Evolutionary conservation across 225 moss, liverwort and hornwort genomes (phyloP), one percentile per base, ranked within the genome.

Genomic region (Sphagnum tenellum): DNA sequence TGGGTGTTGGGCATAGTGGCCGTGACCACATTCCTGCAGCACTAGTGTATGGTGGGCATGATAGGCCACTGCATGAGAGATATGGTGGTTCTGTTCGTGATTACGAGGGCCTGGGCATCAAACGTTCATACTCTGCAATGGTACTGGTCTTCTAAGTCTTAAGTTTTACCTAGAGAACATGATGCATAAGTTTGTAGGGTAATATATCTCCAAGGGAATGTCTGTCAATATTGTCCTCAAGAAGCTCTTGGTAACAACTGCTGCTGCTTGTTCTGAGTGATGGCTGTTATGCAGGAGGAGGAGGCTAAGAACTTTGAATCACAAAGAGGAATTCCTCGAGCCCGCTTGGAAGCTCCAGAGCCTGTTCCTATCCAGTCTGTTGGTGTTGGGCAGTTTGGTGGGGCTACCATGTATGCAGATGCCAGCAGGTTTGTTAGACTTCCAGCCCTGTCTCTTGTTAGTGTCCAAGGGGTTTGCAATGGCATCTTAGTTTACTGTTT

Each of bases 301-400:
- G 83, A 80, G 68, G 72, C 75, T 66, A 73, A 77, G 61, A 77
- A 77, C 67, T 54, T 72, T 67, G 83, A 83, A 67, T 67, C 66
- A 5, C 64, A 77, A 66, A 80, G 83, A 75, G 75, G 74, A 29
- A 72, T 83, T 73, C 75, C 79, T 53, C 79, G 83, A 64, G 79
- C 80, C 51, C 83, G 83, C 65, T 72, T 83, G 70, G 83, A 83
- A 70, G 61, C 70, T 71, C 66, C 80, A 44, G 83, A 83, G 64
- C 74, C 72, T 61, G 60, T 75, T 63, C 56, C 83, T 73, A 73
- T 75, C 50, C 77, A 77, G 63, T 79, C 77, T 55, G 79, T 70
- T 57, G 72, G 66, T 55, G 73, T 75, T 57, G 56, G 74, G 48
- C 83, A 77, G 62, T 72, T 72, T n/a, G 77, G 68, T 75, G 79